Percentiles rank a stretch among this genome's conserved stretches.
These are phyloP conservation scores for Colletotrichum costaricense DNA, from an alignment of 2,329 filamentous ascomycete species.

Conservation along the genomic window DNA sequence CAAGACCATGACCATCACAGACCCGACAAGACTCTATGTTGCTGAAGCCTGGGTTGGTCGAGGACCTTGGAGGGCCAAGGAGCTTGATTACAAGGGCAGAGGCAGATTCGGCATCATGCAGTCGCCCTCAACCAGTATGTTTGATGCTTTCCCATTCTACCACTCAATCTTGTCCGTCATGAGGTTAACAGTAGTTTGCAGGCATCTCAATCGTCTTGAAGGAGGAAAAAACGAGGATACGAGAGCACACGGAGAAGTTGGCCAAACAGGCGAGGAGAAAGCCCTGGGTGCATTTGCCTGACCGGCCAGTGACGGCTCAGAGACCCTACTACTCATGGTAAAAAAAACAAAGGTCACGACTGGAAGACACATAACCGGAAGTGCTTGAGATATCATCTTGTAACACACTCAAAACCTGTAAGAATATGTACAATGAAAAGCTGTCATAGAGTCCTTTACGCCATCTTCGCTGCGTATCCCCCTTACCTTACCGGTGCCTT, in stretches of 20 bases:
- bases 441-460: slow-evolving; percentile 16
- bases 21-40: slow-evolving; percentile 88
- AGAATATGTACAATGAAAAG: slow-evolving; percentile 34
- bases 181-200: slow-evolving; percentile 46
- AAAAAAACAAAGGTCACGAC: slow-evolving; percentile 11
- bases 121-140: slow-evolving; percentile 81
- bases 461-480: not conserved
- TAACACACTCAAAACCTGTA: slow-evolving; percentile 24
- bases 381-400: not conserved
- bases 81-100: slow-evolving; percentile 79
- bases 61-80: slow-evolving; percentile 68
- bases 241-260: slow-evolving; percentile 81
- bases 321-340: slow-evolving; percentile 95
- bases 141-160: not conserved
- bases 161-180: not conserved
- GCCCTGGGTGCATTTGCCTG: slow-evolving; percentile 89
- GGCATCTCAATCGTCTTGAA: slow-evolving; percentile 86
- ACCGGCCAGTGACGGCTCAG: slow-evolving; percentile 85
- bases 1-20: slow-evolving; percentile 74
- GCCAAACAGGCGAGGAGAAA: slow-evolving; percentile 80
- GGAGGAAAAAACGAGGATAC: slow-evolving; percentile 90
- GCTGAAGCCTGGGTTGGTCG: slow-evolving; percentile 93
- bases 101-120: slow-evolving; percentile 76
- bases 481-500: not conserved
- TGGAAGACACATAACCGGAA: not conserved